phyloP scores from a whole-genome alignment of 345 rosid genomes.

The Eucalyptus regnans region DNA sequence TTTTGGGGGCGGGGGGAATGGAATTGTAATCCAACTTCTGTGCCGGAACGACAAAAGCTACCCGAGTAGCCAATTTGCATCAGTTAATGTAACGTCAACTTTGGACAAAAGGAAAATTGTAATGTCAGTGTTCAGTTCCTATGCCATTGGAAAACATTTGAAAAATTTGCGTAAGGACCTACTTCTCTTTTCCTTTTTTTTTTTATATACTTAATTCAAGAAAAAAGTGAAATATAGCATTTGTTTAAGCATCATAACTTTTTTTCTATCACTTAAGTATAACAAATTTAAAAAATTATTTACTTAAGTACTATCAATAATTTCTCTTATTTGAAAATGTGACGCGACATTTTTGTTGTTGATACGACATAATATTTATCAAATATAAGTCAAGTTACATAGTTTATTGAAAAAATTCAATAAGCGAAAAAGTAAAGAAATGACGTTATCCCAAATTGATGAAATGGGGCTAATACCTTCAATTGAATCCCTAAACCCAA shows the following conservation, averaged over 20 bases:
- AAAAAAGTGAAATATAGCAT: neutral
- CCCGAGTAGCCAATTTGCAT: neutral
- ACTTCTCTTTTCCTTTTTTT: neutral
- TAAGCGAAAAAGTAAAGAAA: neutral
- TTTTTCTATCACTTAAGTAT: fast-evolving
- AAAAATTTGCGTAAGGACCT: neutral
- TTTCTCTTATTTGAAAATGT: neutral
- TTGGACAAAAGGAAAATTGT: neutral
- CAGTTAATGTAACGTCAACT: neutral
- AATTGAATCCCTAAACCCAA: neutral
- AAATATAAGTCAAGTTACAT: fast-evolving
- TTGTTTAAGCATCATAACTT: fast-evolving
- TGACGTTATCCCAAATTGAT: fast-evolving
- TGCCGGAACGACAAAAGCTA: neutral
- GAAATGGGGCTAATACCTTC: neutral
- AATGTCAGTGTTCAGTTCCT: neutral
- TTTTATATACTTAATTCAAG: fast-evolving
- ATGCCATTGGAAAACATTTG: neutral
- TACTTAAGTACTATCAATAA: fast-evolving
- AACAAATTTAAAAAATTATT: fast-evolving
- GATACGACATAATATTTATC: fast-evolving
- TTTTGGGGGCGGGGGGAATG: fast-evolving
- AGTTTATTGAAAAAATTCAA: neutral
- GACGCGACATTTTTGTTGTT: fast-evolving
- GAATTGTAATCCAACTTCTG: neutral